Percentiles rank a stretch among this genome's conserved stretches.
These are phyloP conservation scores for Larix kaempferi DNA, from an alignment of 75 land plant genomes.

Conservation along the genomic window DNA sequence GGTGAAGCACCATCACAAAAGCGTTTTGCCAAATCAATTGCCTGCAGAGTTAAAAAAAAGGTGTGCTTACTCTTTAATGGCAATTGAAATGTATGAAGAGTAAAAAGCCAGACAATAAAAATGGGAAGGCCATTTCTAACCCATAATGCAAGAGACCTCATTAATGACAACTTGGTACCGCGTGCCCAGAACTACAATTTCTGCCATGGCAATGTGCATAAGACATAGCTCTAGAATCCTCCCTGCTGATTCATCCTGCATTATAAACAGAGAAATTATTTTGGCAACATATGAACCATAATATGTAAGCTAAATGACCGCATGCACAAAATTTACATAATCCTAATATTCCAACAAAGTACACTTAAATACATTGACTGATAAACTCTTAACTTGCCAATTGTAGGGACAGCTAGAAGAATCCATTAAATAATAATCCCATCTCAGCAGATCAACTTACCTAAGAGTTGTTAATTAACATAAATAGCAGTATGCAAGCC, in stretches of 20 bases:
- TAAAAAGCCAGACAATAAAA: neutral
- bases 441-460: too few relatives aligned
- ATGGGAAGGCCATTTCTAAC: neutral
- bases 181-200: conserved; percentile 52
- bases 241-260: conserved; percentile 59
- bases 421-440: neutral
- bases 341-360: neutral
- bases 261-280: neutral
- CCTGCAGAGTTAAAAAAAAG: conserved; percentile 24
- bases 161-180: conserved; percentile 74
- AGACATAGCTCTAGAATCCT: conserved; percentile 72
- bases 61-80: neutral
- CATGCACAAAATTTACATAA: neutral
- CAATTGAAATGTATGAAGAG: neutral
- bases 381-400: conserved; percentile 1
- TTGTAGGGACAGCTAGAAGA: neutral
- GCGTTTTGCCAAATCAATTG: conserved; percentile 80
- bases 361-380: neutral
- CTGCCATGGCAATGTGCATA: conserved; percentile 88
- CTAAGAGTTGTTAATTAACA: too few relatives aligned
- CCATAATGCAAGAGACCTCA: conserved; percentile 37
- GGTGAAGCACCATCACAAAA: conserved; percentile 88
- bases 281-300: neutral
- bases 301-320: neutral
- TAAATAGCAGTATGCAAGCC: too few relatives aligned